Percentiles rank a stretch among this genome's conserved stretches.
These are phyloP conservation scores for Rosa lucieae DNA, from an alignment of 306 rosid genomes.

Conservation along the genomic window DNA sequence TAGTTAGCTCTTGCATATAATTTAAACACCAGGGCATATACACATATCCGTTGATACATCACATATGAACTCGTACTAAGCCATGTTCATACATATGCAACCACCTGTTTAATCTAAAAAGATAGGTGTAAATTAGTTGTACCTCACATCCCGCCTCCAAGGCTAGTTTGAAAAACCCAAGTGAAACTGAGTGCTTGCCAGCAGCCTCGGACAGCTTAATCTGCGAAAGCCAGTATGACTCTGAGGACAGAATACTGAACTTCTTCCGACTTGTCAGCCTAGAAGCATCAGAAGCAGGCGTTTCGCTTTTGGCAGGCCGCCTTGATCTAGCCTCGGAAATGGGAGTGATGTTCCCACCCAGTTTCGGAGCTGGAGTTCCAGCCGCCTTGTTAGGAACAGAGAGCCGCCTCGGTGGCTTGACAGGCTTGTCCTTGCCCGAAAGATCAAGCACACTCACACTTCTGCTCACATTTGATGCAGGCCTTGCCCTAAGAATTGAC, in stretches of 20 bases:
- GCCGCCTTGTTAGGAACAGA: slow-evolving; percentile 64
- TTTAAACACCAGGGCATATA: not conserved
- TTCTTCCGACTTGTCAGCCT: slow-evolving; percentile 48
- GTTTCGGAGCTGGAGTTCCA: slow-evolving; percentile 52
- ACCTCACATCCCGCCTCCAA: slow-evolving; percentile 89
- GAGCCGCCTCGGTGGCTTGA: slow-evolving; percentile 88
- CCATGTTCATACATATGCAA: not conserved
- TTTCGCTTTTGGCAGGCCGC: slow-evolving; percentile 51
- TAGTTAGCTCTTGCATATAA: not conserved
- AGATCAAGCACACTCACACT: slow-evolving; percentile 78
- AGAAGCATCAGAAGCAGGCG: slow-evolving; percentile 64
- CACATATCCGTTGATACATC: not conserved
- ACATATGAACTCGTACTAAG: not conserved
- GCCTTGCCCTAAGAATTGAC: slow-evolving; percentile 50
- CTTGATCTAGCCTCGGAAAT: slow-evolving; percentile 58
- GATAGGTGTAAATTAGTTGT: not conserved
- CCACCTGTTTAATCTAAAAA: not conserved
- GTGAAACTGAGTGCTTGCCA: slow-evolving; percentile 70
- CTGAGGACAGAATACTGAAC: slow-evolving; percentile 58
- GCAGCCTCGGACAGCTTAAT: slow-evolving; percentile 85
- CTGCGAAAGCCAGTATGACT: slow-evolving; percentile 84
- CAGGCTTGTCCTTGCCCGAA: slow-evolving; percentile 73
- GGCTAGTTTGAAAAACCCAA: slow-evolving; percentile 86
- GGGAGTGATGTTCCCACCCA: slow-evolving; percentile 60
- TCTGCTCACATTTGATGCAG: slow-evolving; percentile 57